A percentile compares a stretch with the other conserved stretches of the same genome.
Evolutionary conservation across 768 basidiomycete species (phyloP).

Genomic region (Coprinellus micaceus): DNA sequence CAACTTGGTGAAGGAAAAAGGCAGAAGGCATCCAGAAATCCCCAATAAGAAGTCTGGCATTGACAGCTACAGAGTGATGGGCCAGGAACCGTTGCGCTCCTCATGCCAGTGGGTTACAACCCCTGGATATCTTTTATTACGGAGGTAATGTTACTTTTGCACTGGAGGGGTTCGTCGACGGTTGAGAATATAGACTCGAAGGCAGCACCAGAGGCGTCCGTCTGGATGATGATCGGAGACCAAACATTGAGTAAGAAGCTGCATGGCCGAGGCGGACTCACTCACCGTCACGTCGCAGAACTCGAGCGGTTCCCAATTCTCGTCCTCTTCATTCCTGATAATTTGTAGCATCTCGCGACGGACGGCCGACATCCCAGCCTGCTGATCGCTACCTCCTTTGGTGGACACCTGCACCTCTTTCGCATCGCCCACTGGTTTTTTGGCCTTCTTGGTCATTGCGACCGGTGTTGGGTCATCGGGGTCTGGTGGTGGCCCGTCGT

Average conservation of each 20-base stretch:
- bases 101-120: constrained; percentile 28
- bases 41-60: too few species aligned
- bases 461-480: constrained; percentile 64
- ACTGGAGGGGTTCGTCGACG: constrained; percentile 45
- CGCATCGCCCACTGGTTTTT: constrained; percentile 52
- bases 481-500: constrained; percentile 76
- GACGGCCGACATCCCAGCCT: constrained; percentile 57
- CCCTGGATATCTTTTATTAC: constrained; percentile 59
- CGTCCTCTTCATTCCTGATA: constrained; percentile 76
- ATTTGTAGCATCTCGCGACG: constrained; percentile 73
- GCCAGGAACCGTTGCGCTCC: background rate
- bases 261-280: constrained; percentile 6
- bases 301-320: constrained; percentile 65
- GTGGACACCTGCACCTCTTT: constrained; percentile 78
- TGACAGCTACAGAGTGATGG: too few species aligned
- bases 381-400: constrained; percentile 64
- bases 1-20: constrained; percentile 12
- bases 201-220: constrained; percentile 48
- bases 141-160: constrained; percentile 51
- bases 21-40: background rate
- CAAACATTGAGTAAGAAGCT: constrained; percentile 7
- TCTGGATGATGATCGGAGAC: constrained; percentile 35
- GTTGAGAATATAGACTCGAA: constrained; percentile 66
- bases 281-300: constrained; percentile 65
- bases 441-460: constrained; percentile 53